Base-by-base conservation (phyloP, 2,329 filamentous ascomycete species). In the Beauveria sp. region DNA sequence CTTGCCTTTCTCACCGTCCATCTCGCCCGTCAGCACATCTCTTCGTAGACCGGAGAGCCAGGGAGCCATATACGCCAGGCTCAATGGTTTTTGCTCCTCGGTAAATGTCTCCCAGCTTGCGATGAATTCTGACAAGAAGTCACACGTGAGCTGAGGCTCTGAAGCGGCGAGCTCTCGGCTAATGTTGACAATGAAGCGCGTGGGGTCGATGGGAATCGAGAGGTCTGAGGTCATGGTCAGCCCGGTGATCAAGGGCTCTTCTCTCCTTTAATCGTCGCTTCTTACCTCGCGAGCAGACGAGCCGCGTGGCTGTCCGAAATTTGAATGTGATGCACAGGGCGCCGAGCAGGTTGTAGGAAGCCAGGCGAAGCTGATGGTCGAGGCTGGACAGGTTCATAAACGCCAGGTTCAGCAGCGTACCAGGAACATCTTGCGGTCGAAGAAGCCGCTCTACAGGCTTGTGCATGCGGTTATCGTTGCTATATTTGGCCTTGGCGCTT, bases 111-210 rank as follows among this genome's bases (percentile, higher is more conserved):
- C 85, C 87, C 87, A 89, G 20, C 86, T 85, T 26, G 88, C 84
- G 63, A 89, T 89, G 69, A 89, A 89, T 67, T 89, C 87, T n/a
- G 86, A 88, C 45, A 89, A 69, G 67, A 89, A 89, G 67, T 89
- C 87, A 8, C 80, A 82, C 0, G 87, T 89, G 8, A 89, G 77
- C 66, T 88, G 86, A 24, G 87, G 84, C 67, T 89, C 86, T 22
- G 85, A 80, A 34, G 76, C 73, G 9, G 87, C 86, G 18, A 89
- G 75, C 64, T 84, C 81, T 67, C 81, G 82, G 74, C 87, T 89
- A 52, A 89, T 86, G 52, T 82, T 80, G 66, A 89, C 76, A 48
- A 89, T 85, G 69, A 89, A 88, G 26, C 80, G 78, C 3, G 84
- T 83, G 2, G 86, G 82, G 64, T 88, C 84, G 45, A 84, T 71